A percentile compares a stretch with the other conserved stretches of the same genome.
Evolutionary conservation across 2,329 filamentous ascomycete species (phyloP).

Genomic region (Colletotrichum tropicicola): DNA sequence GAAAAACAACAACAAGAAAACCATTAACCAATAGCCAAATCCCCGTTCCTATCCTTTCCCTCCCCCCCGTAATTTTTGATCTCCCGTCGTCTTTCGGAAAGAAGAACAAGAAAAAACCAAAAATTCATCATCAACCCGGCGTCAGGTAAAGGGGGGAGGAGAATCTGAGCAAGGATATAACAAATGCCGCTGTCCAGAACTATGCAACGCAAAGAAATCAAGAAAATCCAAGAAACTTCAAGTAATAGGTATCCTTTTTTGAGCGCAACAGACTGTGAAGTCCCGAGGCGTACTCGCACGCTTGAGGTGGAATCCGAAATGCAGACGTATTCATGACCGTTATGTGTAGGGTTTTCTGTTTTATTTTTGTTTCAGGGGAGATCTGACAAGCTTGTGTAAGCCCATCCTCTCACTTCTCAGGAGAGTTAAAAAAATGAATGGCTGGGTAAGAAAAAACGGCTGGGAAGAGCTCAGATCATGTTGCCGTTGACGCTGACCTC

Average conservation of each 20-base stretch:
- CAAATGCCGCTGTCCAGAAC: conserved; percentile 30
- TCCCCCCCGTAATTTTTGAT: conserved; percentile 20
- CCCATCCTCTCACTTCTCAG: background rate
- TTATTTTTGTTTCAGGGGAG: background rate
- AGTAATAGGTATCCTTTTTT: conserved; percentile 24
- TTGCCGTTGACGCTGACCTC: conserved; percentile 85
- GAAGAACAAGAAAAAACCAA: conserved; percentile 31
- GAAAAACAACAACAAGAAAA: background rate
- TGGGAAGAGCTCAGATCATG: conserved; percentile 63
- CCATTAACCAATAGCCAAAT: conserved; percentile 17
- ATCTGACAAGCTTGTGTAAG: background rate
- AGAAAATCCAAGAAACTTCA: conserved; percentile 26
- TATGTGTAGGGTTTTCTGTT: background rate
- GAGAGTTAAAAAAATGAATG: conserved; percentile 25
- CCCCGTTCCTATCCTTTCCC: conserved; percentile 29
- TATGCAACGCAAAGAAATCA: conserved; percentile 31
- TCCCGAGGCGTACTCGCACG: background rate
- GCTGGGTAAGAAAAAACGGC: background rate
- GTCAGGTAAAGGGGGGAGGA: conserved; percentile 31
- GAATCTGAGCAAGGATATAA: conserved; percentile 32
- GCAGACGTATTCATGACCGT: background rate
- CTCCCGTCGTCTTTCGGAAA: conserved; percentile 25
- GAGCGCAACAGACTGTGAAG: background rate
- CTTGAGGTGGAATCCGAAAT: conserved; percentile 2
- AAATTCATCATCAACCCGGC: conserved; percentile 35